Evolutionary conservation across 768 basidiomycete genomes (phyloP), one percentile per base, ranked within the genome.

Genomic region (Mycena polygramma): DNA sequence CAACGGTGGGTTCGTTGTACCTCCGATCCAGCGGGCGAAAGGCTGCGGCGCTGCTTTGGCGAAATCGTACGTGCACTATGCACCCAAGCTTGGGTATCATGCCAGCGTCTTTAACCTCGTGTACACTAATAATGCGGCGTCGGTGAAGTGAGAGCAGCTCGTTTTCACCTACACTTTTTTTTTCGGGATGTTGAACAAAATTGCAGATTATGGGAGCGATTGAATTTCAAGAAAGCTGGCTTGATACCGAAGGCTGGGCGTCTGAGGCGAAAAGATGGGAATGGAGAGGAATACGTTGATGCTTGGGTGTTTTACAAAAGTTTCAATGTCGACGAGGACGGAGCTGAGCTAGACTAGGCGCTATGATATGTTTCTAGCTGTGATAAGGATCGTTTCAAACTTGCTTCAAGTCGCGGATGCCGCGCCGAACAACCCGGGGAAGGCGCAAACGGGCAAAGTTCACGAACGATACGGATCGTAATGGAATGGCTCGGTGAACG

Each of bases 101-200:
- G 91, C 88, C 6, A 93, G 91, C 76, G 90, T 97, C 30, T 97
- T 98, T 85, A 97, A 98, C 78, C 86, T 98, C 51, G 95, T 98
- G 45, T 97, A 93, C 79, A 89, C 90, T 30, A 94, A 92, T 78
- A 98, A 97, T 81, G 75, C 81, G 52, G 94, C 95, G 20, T 92
- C 92, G 52, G 78, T 92, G 69, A 88, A 84, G 92, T 91, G 69
- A 75, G 85, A 30, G 6, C 30, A 30, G 30, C 30, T 30, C 30
- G 30, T 30, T 62, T 62, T 69, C n/a, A 26, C 20, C n/a, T 24
- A 37, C 54, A 69, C 20, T 51, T 11, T n/a, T 11, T n/a, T 48
- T 45, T 30, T 30, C 30, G 30, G 30, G 30, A 30, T 36, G n/a
- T 53, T 79, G 30, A 52, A 36, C 7, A 22, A n/a, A 55, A 37